Evolutionary conservation across 2,329 filamentous ascomycete species (phyloP), one percentile per base, ranked within the genome.

Genomic region (Ploettnerulaceae sp.): DNA sequence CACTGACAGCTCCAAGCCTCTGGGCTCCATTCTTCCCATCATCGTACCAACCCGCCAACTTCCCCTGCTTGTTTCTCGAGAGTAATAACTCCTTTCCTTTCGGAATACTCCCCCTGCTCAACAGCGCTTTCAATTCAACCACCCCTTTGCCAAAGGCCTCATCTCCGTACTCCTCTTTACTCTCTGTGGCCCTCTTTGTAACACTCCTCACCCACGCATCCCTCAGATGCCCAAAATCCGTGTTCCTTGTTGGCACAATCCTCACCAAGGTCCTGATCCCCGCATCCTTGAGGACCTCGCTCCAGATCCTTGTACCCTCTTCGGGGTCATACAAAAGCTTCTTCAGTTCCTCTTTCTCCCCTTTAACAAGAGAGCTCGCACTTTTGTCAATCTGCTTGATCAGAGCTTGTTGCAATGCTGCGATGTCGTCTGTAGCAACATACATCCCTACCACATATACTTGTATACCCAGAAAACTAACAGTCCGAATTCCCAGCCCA

Each of bases 371-470:
- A 0, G 89, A 89, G 0, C 88, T 94, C 2, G 90, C 91, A 3
- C 81, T 68, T 0, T 82, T 77, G 62, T 88, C 88, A 58, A 94
- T 79, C 52, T 81, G 81, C 62, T 82, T 82, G 51, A 94, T 77
- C 22, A 97, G 75, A 34, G 81, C 78, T 56, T 77, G 74, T 67
- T 97, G 91, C 31, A 98, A 73, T n/a, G 76, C 74, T 3, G 83
- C 81, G 49, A 98, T 81, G 61, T 95, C 89, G 28, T 82, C 72
- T 0, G 84, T 91, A 20, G 89, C 87, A 20, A 97, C 76, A 69
- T 98, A 98, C 59, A 94, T 80, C 12, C 91, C 93, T 0, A 95
- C 86, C 14, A 97, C 86, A 69, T 98, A 98, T 43, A 98, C 93
- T 65, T 95, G 84, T 34, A 98, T 89, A 38, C 79, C 73, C 34